phyloP scores from a whole-genome alignment of 2,329 filamentous ascomycete genomes.

The Pseudocercospora ulei region DNA sequence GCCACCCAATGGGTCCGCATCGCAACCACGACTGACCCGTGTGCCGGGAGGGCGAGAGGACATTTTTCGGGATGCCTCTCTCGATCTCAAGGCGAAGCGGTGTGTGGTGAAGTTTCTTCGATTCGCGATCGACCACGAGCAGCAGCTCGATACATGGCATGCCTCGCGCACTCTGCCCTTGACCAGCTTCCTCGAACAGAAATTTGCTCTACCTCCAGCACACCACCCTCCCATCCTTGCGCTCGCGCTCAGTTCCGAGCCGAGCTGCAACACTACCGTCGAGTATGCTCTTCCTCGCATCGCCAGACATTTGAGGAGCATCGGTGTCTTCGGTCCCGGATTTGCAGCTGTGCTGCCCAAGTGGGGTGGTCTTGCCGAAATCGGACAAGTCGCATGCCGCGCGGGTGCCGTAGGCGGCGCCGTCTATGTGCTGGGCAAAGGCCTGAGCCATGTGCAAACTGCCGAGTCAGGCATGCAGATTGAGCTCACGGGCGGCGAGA shows the following conservation, averaged over 20 bases:
- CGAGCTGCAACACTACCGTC: conserved; percentile 47
- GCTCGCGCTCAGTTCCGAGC: conserved; percentile 62
- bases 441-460: conserved; percentile 39
- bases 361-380: conserved; percentile 82
- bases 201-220: conserved; percentile 49
- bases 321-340: conserved; percentile 76
- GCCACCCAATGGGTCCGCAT: conserved; percentile 3
- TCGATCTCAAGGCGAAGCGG: conserved; percentile 73
- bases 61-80: conserved; percentile 67
- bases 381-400: conserved; percentile 83
- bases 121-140: conserved; percentile 66
- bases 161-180: conserved; percentile 48
- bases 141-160: conserved; percentile 52
- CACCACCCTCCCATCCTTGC: conserved; percentile 58
- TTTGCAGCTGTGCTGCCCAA: conserved; percentile 86
- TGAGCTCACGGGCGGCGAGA: conserved; percentile 28
- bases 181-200: conserved; percentile 48
- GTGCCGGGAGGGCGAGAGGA: conserved; percentile 88
- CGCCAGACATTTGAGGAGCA: conserved; percentile 70
- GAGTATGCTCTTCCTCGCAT: conserved; percentile 65
- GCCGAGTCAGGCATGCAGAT: conserved; percentile 20
- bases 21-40: conserved; percentile 36
- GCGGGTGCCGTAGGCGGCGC: conserved; percentile 84
- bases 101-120: conserved; percentile 88
- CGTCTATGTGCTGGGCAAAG: conserved; percentile 74